Evolutionary conservation across 305 asterid species (phyloP).

Genomic region (Andrographis paniculata): DNA sequence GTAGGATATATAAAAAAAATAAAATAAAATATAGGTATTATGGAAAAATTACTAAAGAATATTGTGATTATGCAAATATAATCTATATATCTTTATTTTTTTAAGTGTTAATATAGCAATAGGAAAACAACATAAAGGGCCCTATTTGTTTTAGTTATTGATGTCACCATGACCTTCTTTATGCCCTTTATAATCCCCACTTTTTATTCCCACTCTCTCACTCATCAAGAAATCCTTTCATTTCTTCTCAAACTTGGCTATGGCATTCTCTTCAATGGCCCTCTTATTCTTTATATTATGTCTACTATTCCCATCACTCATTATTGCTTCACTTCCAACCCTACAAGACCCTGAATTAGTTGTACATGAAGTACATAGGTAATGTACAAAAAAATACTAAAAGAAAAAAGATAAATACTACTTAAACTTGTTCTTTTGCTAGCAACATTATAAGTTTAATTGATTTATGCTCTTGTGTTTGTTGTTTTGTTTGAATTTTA

Average conservation of each 20-base stretch:
- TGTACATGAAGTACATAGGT: conserved; percentile 62
- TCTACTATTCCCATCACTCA: conserved; percentile 28
- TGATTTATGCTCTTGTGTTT: too few species aligned
- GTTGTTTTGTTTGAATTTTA: neutral
- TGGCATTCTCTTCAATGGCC: conserved; percentile 24
- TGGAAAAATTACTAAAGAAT: too few species aligned
- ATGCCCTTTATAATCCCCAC: conserved; percentile 37
- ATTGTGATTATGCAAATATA: too few species aligned
- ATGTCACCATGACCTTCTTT: conserved; percentile 21
- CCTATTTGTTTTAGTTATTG: conserved; percentile 29
- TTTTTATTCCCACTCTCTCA: conserved; percentile 13
- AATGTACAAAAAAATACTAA: conserved; percentile 7
- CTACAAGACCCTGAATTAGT: conserved; percentile 45
- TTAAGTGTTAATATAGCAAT: neutral
- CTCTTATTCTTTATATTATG: conserved; percentile 20
- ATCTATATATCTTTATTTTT: too few species aligned
- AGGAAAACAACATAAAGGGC: conserved; percentile 7
- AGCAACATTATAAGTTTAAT: too few species aligned
- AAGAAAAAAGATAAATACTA: neutral
- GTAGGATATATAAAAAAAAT: too few species aligned
- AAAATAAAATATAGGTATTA: too few species aligned
- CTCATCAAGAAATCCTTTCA: neutral
- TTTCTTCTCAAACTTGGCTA: conserved; percentile 14
- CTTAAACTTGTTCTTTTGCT: too few species aligned
- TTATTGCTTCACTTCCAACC: conserved; percentile 31